Base-by-base conservation (phyloP, 2,329 filamentous ascomycete species). In the Hypoxylon sp. region DNA sequence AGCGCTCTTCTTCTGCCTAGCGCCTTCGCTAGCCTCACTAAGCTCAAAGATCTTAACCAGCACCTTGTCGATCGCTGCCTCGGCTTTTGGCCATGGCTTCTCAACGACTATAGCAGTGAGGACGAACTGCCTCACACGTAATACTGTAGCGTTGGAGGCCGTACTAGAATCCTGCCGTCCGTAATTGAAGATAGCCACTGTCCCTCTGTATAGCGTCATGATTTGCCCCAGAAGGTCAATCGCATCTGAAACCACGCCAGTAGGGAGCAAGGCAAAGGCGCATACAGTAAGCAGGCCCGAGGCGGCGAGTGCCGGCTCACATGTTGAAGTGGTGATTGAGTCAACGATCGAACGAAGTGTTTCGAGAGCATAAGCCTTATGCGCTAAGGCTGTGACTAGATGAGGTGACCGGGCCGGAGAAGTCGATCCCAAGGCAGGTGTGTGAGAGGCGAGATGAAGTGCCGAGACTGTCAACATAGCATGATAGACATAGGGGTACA, bases 221-320 rank as follows among this genome's bases (percentile, higher is more conserved):
- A 64, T 64, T 13, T 64, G 61, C 5, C 37, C 55, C 11, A 64
- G 25, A 20, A 64, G 31, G 40, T 64, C 61, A 27, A 64, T 64
- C 8, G 22, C 50, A 50, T 64, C 61, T 35, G 31, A 22, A 42
- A n/a, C 40, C 22, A 64, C n/a, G 25, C 61, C 61, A 14, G 40
- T 56, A 25, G 54, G 61, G 17, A 64, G 61, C 20, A 59, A 37
- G n/a, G 61, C 54, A 42, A 64, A 64, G 10, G 61, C 54, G 11
- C 61, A 59, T 33, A 64, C 61, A 5, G 61, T 59, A n/a, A 64
- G 55, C 22, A 64, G 55, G 31, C 61, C 55, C 4, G 61, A 64
- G 27, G 61, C 55, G 8, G 44, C 55, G 8, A 64, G 20, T 22
- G 61, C 55, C 2, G 61, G 61, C 17, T 64, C 55, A 27, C 54